These are phyloP conservation scores for Trypanosoma mega DNA, from an alignment of 208 protist genomes.

Conservation along the genomic window DNA sequence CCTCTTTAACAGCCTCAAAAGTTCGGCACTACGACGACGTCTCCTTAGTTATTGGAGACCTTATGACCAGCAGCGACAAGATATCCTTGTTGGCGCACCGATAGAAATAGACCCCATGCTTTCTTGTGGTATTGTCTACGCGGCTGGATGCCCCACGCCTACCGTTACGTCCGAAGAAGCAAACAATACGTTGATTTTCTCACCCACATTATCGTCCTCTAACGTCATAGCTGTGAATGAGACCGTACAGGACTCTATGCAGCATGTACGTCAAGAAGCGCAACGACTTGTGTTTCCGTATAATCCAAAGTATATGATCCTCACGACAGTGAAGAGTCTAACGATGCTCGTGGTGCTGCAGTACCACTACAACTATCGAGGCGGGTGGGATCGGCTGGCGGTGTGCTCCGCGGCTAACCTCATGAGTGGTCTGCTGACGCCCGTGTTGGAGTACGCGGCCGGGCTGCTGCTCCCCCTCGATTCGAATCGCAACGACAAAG, in stretches of 20 bases:
- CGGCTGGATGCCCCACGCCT: background rate
- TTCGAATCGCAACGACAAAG: slow-evolving; percentile 8
- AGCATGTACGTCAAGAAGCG: slow-evolving; percentile 36
- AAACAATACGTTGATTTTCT: too few relatives aligned
- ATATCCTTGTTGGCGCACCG: background rate
- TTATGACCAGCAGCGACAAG: background rate
- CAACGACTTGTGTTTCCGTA: slow-evolving; percentile 52
- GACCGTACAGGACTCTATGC: slow-evolving; percentile 37
- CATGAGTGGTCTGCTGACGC: slow-evolving; percentile 49
- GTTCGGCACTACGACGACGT: background rate
- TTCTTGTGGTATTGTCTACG: background rate
- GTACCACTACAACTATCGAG: slow-evolving; percentile 48
- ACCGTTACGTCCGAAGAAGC: background rate
- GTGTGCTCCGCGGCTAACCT: slow-evolving; percentile 57
- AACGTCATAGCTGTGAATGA: slow-evolving; percentile 31
- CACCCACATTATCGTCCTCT: background rate
- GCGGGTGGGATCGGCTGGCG: slow-evolving; percentile 56
- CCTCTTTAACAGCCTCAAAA: background rate
- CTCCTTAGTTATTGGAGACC: background rate
- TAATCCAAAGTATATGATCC: slow-evolving; percentile 54
- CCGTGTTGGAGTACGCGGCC: slow-evolving; percentile 51
- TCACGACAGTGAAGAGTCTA: slow-evolving; percentile 47
- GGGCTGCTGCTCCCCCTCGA: slow-evolving; percentile 43
- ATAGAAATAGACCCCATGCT: slow-evolving; percentile 11
- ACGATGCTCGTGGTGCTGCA: slow-evolving; percentile 60